Evolutionary conservation across 2,329 filamentous ascomycete species (phyloP).

Genomic region (Ascochyta clinopodiicola): DNA sequence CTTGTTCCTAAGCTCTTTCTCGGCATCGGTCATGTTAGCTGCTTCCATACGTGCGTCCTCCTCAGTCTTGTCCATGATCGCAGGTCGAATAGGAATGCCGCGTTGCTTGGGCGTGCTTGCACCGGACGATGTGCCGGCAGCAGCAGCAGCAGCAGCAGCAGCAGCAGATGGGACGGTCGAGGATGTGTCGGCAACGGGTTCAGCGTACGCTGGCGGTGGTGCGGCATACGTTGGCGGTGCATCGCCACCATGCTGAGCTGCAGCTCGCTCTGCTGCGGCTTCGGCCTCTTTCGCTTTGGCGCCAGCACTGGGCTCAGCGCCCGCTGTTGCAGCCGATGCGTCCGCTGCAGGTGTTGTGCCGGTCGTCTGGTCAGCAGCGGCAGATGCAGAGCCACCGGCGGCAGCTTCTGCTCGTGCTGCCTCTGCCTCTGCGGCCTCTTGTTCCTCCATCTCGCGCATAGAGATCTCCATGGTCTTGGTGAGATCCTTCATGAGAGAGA

Average conservation of each 20-base stretch:
- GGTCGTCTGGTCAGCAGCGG: conserved; percentile 27
- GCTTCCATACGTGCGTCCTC: conserved; percentile 73
- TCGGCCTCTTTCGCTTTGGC: conserved; percentile 53
- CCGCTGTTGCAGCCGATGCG: conserved; percentile 14
- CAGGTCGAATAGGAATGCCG: conserved; percentile 77
- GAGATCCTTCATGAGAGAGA: conserved; percentile 97
- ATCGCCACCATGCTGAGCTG: conserved; percentile 38
- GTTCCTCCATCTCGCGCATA: conserved; percentile 78
- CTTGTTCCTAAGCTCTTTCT: conserved; percentile 78
- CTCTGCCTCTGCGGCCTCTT: conserved; percentile 63
- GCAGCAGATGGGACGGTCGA: conserved; percentile 31
- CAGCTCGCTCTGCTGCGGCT: conserved; percentile 50
- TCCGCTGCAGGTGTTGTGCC: conserved; percentile 16
- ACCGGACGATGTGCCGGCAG: conserved; percentile 44
- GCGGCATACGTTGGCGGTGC: conserved; percentile 48
- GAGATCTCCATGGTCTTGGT: conserved; percentile 99
- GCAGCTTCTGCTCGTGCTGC: conserved; percentile 51
- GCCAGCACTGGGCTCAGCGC: conserved; percentile 37
- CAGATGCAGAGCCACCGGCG: conserved; percentile 28
- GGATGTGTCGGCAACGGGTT: conserved; percentile 51
- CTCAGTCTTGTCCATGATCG: conserved; percentile 87
- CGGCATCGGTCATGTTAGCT: conserved; percentile 71
- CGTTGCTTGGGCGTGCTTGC: conserved; percentile 58
- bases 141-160: conserved; percentile 23
- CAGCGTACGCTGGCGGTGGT: conserved; percentile 48